Conservation (phyloP, 345 rosid genomes). For the Salix purpurea region DNA sequence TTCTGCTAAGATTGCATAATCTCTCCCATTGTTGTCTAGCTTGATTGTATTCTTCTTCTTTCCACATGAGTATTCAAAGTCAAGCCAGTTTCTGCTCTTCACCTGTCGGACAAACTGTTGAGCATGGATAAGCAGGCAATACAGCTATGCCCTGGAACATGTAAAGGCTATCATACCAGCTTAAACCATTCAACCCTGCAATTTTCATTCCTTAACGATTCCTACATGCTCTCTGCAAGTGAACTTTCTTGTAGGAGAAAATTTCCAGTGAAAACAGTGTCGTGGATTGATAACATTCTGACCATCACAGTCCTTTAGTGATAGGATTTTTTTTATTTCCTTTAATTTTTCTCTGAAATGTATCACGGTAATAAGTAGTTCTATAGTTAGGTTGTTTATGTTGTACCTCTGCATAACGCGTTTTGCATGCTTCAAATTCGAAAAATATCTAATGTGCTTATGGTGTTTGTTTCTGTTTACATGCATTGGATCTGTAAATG, state of each 20-base stretch:
- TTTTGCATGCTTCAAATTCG: background rate
- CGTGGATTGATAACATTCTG: background rate
- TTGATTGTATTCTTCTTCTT: too few species aligned
- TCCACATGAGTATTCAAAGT: too few species aligned
- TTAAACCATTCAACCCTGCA: background rate
- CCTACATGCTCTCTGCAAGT: background rate
- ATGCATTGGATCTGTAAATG: background rate
- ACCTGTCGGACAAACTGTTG: background rate
- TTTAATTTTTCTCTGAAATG: too few species aligned
- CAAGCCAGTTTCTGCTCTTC: background rate
- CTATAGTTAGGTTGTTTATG: background rate
- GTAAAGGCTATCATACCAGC: background rate
- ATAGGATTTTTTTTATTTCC: background rate
- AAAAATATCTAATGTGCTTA: background rate
- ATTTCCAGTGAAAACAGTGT: background rate
- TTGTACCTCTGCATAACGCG: background rate
- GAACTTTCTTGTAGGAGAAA: background rate
- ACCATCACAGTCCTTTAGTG: background rate
- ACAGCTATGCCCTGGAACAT: background rate
- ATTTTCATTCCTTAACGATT: background rate
- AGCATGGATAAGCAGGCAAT: background rate
- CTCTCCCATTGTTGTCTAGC: background rate
- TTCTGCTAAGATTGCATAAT: background rate
- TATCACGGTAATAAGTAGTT: background rate
- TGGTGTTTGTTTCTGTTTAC: background rate